Conservation (phyloP, 2,329 filamentous ascomycete genomes). For the Raffaelea ambrosiae region DNA sequence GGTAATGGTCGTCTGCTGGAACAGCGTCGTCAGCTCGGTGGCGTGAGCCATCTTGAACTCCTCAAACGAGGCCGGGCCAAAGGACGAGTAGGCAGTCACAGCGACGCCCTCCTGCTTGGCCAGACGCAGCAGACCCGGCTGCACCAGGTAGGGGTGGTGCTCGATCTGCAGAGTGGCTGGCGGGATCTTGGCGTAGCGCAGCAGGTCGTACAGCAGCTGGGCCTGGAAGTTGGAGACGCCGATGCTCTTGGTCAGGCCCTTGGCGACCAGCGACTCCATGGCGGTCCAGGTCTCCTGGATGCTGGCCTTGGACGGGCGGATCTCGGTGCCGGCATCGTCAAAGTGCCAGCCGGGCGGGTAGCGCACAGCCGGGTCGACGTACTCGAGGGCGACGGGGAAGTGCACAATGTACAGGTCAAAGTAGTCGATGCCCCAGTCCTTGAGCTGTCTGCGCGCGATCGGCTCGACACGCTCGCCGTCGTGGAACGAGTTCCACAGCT, state of each 20-base stretch:
- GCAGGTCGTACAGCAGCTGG: conserved; percentile 67
- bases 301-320: conserved; percentile 57
- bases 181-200: conserved; percentile 66
- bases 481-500: conserved; percentile 92
- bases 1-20: conserved; percentile 59
- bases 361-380: conserved; percentile 68
- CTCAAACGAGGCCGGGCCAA: conserved; percentile 70
- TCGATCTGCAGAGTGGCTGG: conserved; percentile 80
- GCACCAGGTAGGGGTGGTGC: conserved; percentile 82
- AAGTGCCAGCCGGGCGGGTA: conserved; percentile 75
- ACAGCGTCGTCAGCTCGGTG: conserved; percentile 48
- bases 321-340: conserved; percentile 47
- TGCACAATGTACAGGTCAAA: conserved; percentile 87
- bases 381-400: conserved; percentile 81
- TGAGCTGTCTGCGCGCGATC: conserved; percentile 67
- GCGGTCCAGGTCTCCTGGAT: conserved; percentile 78
- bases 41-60: conserved; percentile 68
- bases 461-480: conserved; percentile 67
- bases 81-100: conserved; percentile 77
- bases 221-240: conserved; percentile 79
- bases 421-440: conserved; percentile 79
- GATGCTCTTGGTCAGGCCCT: conserved; percentile 62
- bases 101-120: conserved; percentile 61
- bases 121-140: conserved; percentile 61
- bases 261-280: conserved; percentile 66